These are phyloP conservation scores for Eucalyptus coolabah DNA, from an alignment of 345 rosid genomes.

Conservation along the genomic window DNA sequence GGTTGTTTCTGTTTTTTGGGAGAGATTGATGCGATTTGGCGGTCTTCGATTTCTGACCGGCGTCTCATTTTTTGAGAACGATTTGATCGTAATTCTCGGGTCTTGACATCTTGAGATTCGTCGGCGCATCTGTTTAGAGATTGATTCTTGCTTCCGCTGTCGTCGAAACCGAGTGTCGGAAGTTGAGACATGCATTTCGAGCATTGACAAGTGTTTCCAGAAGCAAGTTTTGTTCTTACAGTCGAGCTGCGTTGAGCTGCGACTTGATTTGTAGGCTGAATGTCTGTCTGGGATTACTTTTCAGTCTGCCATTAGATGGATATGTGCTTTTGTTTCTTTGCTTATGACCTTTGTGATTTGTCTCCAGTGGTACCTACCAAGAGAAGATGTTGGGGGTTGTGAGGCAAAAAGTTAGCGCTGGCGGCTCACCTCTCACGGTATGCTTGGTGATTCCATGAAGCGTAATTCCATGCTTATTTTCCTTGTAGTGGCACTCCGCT, in stretches of 20 bases:
- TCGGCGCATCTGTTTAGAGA: background rate
- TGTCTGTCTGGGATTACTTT: background rate
- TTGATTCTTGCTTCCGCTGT: background rate
- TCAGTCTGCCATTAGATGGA: background rate
- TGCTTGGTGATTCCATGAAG: background rate
- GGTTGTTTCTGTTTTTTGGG: background rate
- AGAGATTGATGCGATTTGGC: background rate
- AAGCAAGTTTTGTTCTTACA: background rate
- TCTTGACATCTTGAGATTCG: background rate
- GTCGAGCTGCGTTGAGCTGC: background rate
- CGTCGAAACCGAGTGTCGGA: background rate
- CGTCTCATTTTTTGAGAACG: background rate
- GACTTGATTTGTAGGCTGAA: background rate
- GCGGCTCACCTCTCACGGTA: conserved; percentile 20
- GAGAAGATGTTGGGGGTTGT: conserved; percentile 49
- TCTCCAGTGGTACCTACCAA: background rate
- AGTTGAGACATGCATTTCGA: background rate
- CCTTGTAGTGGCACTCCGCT: background rate
- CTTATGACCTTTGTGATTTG: background rate
- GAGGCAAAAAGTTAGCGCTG: conserved; percentile 33
- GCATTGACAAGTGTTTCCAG: background rate
- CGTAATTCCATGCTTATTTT: background rate
- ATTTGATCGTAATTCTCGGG: background rate
- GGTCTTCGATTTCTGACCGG: background rate
- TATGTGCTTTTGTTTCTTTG: background rate